Evolutionary conservation across 257 asterid genomes (phyloP), one percentile per base, ranked within the genome.

Genomic region (Nicotiana obtusifolia): DNA sequence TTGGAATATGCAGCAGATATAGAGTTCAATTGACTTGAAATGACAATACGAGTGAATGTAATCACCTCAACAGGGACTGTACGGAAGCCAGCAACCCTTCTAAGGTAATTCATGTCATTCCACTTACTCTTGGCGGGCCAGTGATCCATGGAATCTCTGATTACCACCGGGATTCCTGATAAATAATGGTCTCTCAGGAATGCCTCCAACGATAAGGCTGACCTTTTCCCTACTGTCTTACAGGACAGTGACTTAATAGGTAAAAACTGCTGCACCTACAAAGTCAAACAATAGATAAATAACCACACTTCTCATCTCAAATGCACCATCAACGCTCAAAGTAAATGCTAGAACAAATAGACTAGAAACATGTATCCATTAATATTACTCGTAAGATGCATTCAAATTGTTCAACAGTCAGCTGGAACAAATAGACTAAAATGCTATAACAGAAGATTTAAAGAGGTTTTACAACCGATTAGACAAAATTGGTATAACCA

Each of bases 61-160:
- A 67, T 80, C 80, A 94, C 98, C 99, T 96, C 98, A 83, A 96
- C 98, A 6, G 99, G 99, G 84, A 96, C 93, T 3, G 99, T 96
- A 54, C 97, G 99, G 80, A 91, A 93, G 64, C 99, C 98, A 64
- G 94, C 98, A 84, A 92, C 89, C 69, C 84, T 85, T 81, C 88
- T 89, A 81, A 96, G 97, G 87, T 94, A 96, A 87, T 89, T 90
- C 88, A 91, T 86, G 88, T 96, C 93, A 83, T 83, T 90, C 99
- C 98, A 94, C 88, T 87, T 90, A 57, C 84, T 86, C 87, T 61
- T 89, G 62, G 99, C 99, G 9, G 99, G 99, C 98, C 98, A 96
- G 84, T 93, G 95, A 86, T 86, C 86, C 98, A 96, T 91, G 61
- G 92, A 88, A 84, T 91, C 98, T 81, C 93, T 83, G 84, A 94